Conservation (phyloP, 169 alveolate genomes). For the Eimeria praecox region DNA sequence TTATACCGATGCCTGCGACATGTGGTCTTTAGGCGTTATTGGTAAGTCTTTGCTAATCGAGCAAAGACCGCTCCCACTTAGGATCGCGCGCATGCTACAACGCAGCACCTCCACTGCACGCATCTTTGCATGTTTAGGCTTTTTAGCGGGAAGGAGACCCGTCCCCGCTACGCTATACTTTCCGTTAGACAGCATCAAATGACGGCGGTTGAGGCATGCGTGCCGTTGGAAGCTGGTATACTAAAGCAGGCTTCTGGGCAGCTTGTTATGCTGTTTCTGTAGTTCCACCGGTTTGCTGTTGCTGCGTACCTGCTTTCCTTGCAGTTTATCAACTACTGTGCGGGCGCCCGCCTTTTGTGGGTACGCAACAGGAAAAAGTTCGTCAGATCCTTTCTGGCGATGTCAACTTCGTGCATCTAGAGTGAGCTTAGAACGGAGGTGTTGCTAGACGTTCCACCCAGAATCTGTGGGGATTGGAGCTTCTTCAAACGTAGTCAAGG, state of each 20-base stretch:
- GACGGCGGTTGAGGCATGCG: neutral
- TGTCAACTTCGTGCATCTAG: conserved; percentile 20
- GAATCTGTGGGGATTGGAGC: neutral
- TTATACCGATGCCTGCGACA: conserved; percentile 83
- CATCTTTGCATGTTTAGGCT: neutral
- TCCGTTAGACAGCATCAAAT: neutral
- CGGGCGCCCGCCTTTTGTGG: conserved; percentile 80
- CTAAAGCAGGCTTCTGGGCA: neutral
- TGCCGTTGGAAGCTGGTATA: neutral
- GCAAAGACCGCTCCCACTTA: conserved; percentile 67
- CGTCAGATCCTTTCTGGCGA: conserved; percentile 74
- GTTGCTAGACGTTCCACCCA: neutral
- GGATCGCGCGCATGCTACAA: neutral
- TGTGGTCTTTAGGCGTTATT: conserved; percentile 87
- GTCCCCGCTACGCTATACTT: too few species aligned
- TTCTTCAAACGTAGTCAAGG: neutral
- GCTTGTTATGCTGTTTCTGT: neutral
- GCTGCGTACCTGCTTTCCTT: neutral
- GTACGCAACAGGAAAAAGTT: conserved; percentile 46
- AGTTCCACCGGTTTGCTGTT: neutral
- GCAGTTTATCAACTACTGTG: conserved; percentile 76
- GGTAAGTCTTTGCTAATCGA: conserved; percentile 68
- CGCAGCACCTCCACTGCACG: neutral
- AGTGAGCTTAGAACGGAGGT: conserved; percentile 18
- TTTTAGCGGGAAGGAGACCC: neutral